Evolutionary conservation across 2,329 filamentous ascomycete species (phyloP), one percentile per base, ranked within the genome.

Genomic region (Xylaria sp.): DNA sequence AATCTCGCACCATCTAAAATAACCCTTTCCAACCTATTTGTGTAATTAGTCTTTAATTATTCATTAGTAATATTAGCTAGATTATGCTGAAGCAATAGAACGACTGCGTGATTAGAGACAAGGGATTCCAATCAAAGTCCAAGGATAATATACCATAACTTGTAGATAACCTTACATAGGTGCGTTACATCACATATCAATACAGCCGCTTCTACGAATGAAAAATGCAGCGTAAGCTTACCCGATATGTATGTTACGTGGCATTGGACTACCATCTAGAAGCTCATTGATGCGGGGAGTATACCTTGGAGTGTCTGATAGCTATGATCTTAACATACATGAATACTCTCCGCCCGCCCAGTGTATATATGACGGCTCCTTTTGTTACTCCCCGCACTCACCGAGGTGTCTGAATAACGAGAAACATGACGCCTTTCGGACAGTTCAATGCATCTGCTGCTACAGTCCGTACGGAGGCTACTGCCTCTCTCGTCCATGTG

Each of bases 401-500:
- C 3, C 5, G 33, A 15, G n/a, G 17, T 28, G 5, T 11, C 31
- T 11, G 17, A 26, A 60, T 26, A 2, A 17, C n/a, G 31, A 49
- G 28, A 38, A 60, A 26, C 4, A 38, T 60, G 58, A 17, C 42
- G n/a, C n/a, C 44, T 11, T 49, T 49, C 20, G 42, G 58, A 6
- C 28, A 38, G 10, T 20, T 49, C 31, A 60, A 49, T 38, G 44
- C 58, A 38, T 60, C 42, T 10, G 42, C 31, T 6, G 44, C 58
- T 11, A 26, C 44, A 13, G 38, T 60, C 7, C 58, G 44, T 9
- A 15, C 44, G 15, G 48, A 54, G 49, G 38, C 59, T 31, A 63
- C 59, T 11, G 46, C 53, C 53, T 54, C 59, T 3, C 46, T 67
- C 4, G 44, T 59, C 0, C 54, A 67, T 44, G 44, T 59, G 11